Conservation (phyloP, 2,329 filamentous ascomycete species). For the Ophidiomyces ophidiicola region DNA sequence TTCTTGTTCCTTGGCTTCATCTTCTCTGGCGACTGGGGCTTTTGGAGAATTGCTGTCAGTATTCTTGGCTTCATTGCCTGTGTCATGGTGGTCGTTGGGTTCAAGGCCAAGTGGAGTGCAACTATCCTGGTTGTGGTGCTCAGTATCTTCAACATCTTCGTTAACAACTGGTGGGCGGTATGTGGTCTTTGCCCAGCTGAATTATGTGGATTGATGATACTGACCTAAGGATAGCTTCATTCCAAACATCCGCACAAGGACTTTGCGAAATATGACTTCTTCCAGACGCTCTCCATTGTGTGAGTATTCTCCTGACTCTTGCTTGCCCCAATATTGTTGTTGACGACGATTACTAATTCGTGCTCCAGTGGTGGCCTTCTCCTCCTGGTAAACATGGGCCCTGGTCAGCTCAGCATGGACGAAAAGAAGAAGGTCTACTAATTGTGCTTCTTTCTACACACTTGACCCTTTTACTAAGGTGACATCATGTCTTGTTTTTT, state of each 20-base stretch:
- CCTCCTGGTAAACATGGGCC: slow-evolving; percentile 95
- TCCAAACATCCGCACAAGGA: slow-evolving; percentile 98
- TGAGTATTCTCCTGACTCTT: slow-evolving; percentile 32
- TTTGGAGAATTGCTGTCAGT: slow-evolving; percentile 77
- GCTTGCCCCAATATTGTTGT: not conserved
- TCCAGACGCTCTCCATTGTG: slow-evolving; percentile 98
- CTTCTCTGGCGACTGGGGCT: slow-evolving; percentile 83
- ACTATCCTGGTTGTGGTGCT: slow-evolving; percentile 89
- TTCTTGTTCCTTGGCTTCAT: slow-evolving; percentile 97
- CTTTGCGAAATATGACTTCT: slow-evolving; percentile 99
- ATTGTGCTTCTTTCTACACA: not conserved
- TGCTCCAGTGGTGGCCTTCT: slow-evolving; percentile 64
- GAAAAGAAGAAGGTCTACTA: slow-evolving; percentile 99
- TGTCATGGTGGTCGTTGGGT: slow-evolving; percentile 96
- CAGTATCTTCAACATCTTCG: slow-evolving; percentile 89
- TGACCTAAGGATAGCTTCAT: slow-evolving; percentile 54
- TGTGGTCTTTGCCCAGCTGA: slow-evolving; percentile 33
- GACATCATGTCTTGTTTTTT: not conserved
- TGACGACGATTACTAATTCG: slow-evolving; percentile 18
- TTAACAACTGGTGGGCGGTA: slow-evolving; percentile 99
- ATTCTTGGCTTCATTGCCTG: slow-evolving; percentile 78
- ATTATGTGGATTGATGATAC: not conserved
- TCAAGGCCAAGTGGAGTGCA: slow-evolving; percentile 99
- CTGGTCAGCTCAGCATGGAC: slow-evolving; percentile 93
- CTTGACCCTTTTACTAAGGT: not conserved